Evolutionary conservation across 108 stramenopile genomes (phyloP).

Genomic region (Pseudonitzschia delicatissima): DNA sequence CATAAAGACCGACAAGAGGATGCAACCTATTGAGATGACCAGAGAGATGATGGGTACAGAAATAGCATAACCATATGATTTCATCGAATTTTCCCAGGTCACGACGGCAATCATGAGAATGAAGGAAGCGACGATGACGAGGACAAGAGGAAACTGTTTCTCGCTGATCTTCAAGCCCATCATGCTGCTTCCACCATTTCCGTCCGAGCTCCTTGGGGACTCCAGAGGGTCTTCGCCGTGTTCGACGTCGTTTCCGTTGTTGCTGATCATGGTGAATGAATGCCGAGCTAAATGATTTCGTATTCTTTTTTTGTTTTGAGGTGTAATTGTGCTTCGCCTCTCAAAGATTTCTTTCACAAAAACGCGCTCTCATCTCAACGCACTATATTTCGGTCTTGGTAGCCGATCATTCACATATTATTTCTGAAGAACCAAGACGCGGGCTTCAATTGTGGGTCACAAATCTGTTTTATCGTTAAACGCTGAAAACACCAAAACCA

Average conservation of each 20-base stretch:
- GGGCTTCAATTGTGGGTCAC: too few species aligned
- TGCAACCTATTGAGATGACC: not conserved
- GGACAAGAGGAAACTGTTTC: slow-evolving; percentile 27
- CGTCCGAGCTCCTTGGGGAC: not conserved
- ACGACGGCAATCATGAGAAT: slow-evolving; percentile 41
- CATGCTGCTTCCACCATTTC: not conserved
- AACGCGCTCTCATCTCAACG: too few species aligned
- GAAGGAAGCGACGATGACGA: slow-evolving; percentile 31
- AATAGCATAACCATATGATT: slow-evolving; percentile 28
- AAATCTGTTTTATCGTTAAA: too few species aligned
- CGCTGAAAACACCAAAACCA: too few species aligned
- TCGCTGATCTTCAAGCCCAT: slow-evolving; percentile 9
- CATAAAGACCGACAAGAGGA: slow-evolving; percentile 17
- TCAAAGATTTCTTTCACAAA: too few species aligned
- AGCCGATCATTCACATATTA: too few species aligned
- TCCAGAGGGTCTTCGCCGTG: not conserved
- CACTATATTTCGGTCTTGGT: too few species aligned
- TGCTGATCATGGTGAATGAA: not conserved
- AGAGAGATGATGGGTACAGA: slow-evolving; percentile 34
- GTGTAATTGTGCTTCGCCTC: too few species aligned
- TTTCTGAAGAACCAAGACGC: too few species aligned
- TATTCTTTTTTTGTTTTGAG: too few species aligned
- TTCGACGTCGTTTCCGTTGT: not conserved
- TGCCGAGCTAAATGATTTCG: too few species aligned
- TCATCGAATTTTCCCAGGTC: slow-evolving; percentile 1